These are phyloP conservation scores for Beauveria australis DNA, from an alignment of 2,329 filamentous ascomycete species.

Conservation along the genomic window DNA sequence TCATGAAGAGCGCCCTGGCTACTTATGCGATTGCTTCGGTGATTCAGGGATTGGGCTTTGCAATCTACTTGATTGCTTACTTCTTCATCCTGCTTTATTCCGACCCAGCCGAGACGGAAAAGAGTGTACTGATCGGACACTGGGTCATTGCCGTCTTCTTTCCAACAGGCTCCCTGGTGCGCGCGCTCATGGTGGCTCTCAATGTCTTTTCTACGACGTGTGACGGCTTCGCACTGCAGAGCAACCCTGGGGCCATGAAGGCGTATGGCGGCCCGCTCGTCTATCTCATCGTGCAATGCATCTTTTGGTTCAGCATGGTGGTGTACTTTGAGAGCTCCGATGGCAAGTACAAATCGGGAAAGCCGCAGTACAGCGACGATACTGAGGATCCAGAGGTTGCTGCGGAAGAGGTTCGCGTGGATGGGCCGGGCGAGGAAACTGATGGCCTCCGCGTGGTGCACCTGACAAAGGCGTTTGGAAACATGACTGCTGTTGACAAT, in stretches of 20 bases:
- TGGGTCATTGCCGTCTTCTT: conserved; percentile 64
- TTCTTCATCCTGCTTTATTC: conserved; percentile 64
- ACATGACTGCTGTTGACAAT: conserved; percentile 58
- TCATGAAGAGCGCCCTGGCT: conserved; percentile 64
- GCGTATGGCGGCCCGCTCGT: conserved; percentile 73
- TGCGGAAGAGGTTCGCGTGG: conserved; percentile 20
- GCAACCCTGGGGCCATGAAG: conserved; percentile 59
- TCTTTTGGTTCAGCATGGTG: conserved; percentile 59
- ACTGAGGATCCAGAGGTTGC: conserved; percentile 21
- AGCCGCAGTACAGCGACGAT: conserved; percentile 13
- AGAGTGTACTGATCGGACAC: conserved; percentile 58
- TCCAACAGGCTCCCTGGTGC: conserved; percentile 63
- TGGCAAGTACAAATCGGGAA: conserved; percentile 13
- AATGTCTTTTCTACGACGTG: conserved; percentile 75
- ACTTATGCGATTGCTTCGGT: conserved; percentile 72
- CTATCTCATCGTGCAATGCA: conserved; percentile 63
- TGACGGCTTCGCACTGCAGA: conserved; percentile 47
- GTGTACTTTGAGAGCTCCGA: conserved; percentile 67
- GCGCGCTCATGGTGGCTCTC: conserved; percentile 62
- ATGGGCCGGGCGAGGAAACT: conserved; percentile 21
- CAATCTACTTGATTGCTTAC: conserved; percentile 61
- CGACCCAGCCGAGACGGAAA: conserved; percentile 58
- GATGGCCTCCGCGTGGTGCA: conserved; percentile 55
- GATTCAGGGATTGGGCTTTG: conserved; percentile 59
- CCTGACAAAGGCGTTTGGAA: conserved; percentile 59